Evolutionary conservation across 208 protist genomes (phyloP).

Genomic region (Trypanosoma lewisi): DNA sequence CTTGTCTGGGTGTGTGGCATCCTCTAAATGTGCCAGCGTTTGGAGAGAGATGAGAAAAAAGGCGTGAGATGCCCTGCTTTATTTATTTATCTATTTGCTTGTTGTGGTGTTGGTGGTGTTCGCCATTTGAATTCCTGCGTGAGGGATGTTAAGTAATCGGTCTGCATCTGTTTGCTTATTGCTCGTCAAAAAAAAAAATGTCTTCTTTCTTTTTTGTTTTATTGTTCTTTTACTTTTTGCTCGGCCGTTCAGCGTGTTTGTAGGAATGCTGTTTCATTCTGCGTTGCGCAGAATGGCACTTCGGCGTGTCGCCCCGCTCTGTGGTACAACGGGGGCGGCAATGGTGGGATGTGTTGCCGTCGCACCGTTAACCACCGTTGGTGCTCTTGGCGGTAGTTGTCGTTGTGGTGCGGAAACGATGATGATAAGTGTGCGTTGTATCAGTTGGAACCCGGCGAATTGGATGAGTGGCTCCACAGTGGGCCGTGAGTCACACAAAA

Average conservation of each 20-base stretch:
- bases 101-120: too few relatives aligned
- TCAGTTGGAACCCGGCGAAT: constrained; percentile 68
- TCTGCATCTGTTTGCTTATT: too few relatives aligned
- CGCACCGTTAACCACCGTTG: background rate
- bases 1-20: background rate
- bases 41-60: background rate
- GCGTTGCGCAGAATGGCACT: background rate
- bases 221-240: too few relatives aligned
- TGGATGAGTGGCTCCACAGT: constrained; percentile 35
- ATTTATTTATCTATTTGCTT: too few relatives aligned
- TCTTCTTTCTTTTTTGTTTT: too few relatives aligned
- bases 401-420: background rate
- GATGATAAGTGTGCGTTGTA: constrained; percentile 23
- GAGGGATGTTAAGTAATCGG: too few relatives aligned
- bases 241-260: too few relatives aligned
- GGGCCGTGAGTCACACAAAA: constrained; percentile 32
- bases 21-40: too few relatives aligned
- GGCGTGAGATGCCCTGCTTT: too few relatives aligned
- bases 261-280: background rate
- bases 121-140: too few relatives aligned
- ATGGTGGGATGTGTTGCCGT: background rate
- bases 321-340: background rate
- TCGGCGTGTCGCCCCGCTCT: constrained; percentile 1
- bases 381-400: background rate
- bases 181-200: too few relatives aligned